phyloP scores from a whole-genome alignment of 2,329 filamentous ascomycete genomes.

The Diaporthe sp. region DNA sequence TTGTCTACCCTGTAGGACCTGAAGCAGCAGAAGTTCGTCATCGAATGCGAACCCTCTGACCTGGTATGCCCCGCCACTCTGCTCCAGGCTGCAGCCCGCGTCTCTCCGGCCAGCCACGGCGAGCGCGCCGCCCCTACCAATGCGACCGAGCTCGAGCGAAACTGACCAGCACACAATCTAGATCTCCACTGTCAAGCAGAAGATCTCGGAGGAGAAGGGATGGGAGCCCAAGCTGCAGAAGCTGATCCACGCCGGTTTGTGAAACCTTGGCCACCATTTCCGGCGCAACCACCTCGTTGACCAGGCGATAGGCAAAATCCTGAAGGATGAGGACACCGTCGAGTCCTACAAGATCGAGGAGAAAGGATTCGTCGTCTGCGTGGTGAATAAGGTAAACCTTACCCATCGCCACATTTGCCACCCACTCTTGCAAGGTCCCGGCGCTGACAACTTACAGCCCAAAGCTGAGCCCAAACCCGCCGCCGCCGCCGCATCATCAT shows the following conservation, averaged over 20 bases:
- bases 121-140: constrained; percentile 33
- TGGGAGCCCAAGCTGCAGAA: constrained; percentile 94
- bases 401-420: background rate
- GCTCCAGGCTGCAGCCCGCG: constrained; percentile 38
- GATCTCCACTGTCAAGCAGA: constrained; percentile 93
- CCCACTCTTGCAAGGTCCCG: constrained; percentile 32
- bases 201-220: constrained; percentile 92
- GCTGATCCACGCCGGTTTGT: constrained; percentile 95
- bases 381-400: constrained; percentile 89
- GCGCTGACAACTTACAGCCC: constrained; percentile 64
- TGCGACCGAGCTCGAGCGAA: constrained; percentile 42
- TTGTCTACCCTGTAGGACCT: constrained; percentile 77
- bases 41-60: constrained; percentile 94
- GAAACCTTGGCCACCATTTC: constrained; percentile 26
- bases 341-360: constrained; percentile 99
- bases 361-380: constrained; percentile 99
- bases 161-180: constrained; percentile 54
- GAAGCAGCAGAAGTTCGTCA: constrained; percentile 98
- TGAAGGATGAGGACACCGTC: constrained; percentile 97
- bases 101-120: constrained; percentile 20
- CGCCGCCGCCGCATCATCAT: constrained; percentile 62
- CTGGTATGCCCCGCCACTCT: constrained; percentile 75
- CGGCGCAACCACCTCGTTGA: constrained; percentile 46
- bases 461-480: constrained; percentile 74
- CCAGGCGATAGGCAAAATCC: constrained; percentile 85